Percentiles rank a stretch among this genome's conserved stretches.
Evolutionary conservation across 2,329 filamentous ascomycete genomes (phyloP).

Genomic region (Fusarium hostae): DNA sequence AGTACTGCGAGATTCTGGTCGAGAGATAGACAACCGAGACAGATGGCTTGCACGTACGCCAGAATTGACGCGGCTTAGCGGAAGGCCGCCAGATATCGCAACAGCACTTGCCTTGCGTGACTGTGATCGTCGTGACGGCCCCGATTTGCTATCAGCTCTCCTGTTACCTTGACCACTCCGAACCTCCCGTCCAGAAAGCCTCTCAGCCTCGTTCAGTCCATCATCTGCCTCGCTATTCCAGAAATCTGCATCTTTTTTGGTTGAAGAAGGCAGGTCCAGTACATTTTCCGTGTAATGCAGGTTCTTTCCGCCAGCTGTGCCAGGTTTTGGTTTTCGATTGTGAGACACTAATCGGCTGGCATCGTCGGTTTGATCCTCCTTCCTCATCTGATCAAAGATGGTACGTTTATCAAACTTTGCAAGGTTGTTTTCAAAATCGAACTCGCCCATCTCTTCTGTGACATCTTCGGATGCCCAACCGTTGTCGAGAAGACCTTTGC

Average conservation of each 20-base stretch:
- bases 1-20: conserved; percentile 48
- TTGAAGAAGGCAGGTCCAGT: conserved; percentile 68
- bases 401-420: conserved; percentile 95
- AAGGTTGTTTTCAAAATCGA: conserved; percentile 89
- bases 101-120: conserved; percentile 66
- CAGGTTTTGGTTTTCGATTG: conserved; percentile 77
- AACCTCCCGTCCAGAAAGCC: conserved; percentile 60
- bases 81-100: conserved; percentile 51
- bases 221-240: conserved; percentile 84
- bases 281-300: conserved; percentile 93
- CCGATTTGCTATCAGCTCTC: conserved; percentile 64
- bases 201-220: conserved; percentile 58
- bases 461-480: conserved; percentile 97
- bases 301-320: conserved; percentile 86
- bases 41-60: conserved; percentile 51
- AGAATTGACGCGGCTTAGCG: conserved; percentile 61
- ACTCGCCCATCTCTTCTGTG: conserved; percentile 93
- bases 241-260: conserved; percentile 61
- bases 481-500: conserved; percentile 66
- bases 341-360: conserved; percentile 90
- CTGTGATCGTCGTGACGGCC: conserved; percentile 61
- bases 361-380: conserved; percentile 89
- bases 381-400: conserved; percentile 91
- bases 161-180: conserved; percentile 63
- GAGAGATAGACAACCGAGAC: conserved; percentile 47